Conservation (phyloP, 805 yeast genomes). For the Saturnispora mendoncae region DNA sequence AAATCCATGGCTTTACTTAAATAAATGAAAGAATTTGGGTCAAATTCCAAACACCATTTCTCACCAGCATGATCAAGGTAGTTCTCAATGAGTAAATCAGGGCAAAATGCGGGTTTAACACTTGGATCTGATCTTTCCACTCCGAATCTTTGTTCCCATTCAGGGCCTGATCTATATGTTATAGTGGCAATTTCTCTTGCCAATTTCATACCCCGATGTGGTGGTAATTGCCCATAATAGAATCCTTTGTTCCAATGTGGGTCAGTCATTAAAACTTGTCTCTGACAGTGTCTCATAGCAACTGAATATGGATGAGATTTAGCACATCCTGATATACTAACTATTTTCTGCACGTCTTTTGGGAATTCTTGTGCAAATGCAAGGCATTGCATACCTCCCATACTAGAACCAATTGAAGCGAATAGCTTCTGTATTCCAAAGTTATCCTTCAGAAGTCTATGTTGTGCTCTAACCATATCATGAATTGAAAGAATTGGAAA, state of each 20-base stretch:
- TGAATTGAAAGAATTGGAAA: constrained; percentile 80
- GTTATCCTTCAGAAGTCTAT: constrained; percentile 51
- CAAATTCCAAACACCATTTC: constrained; percentile 85
- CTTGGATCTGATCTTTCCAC: constrained; percentile 77
- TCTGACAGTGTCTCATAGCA: constrained; percentile 86
- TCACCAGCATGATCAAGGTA: constrained; percentile 93
- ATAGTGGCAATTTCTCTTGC: constrained; percentile 92
- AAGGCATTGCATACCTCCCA: constrained; percentile 98
- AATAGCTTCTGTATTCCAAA: constrained; percentile 56
- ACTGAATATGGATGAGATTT: constrained; percentile 90
- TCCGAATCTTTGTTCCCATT: constrained; percentile 92
- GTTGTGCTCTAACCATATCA: constrained; percentile 89
- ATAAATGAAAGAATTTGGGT: constrained; percentile 80
- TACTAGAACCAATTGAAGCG: constrained; percentile 83
- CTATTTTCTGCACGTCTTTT: constrained; percentile 59
- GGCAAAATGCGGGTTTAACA: constrained; percentile 78
- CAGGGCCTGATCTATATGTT: constrained; percentile 92
- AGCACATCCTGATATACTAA: constrained; percentile 87
- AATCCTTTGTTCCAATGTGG: constrained; percentile 91
- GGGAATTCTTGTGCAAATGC: constrained; percentile 84
- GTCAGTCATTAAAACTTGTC: constrained; percentile 91
- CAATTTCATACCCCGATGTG: constrained; percentile 90
- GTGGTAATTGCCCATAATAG: constrained; percentile 66
- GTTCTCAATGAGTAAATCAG: constrained; percentile 87
- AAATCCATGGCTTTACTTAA: constrained; percentile 92